Evolutionary conservation across 2,329 filamentous ascomycete species (phyloP).

Genomic region (Graphium sp.): DNA sequence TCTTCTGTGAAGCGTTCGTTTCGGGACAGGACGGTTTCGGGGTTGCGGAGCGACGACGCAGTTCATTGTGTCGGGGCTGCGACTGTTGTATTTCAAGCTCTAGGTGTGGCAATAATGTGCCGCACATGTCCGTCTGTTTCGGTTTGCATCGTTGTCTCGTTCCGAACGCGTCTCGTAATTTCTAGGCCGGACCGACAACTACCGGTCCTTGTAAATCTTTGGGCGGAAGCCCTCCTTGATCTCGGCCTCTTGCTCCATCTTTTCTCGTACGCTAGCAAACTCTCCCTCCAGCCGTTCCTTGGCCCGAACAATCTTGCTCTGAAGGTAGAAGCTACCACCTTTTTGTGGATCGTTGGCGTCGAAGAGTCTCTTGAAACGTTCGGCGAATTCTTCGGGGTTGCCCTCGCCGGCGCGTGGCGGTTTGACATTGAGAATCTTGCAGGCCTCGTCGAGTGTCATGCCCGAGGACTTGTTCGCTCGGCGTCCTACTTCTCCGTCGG

Average conservation of each 20-base stretch:
- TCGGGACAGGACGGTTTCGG: too few relatives aligned
- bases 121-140: too few relatives aligned
- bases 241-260: conserved; percentile 60
- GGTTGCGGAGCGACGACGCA: too few relatives aligned
- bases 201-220: conserved; percentile 83
- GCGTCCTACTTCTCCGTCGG: conserved; percentile 21
- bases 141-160: too few relatives aligned
- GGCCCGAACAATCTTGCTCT: conserved; percentile 88
- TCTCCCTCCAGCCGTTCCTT: conserved; percentile 87
- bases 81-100: too few relatives aligned
- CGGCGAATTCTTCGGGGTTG: conserved; percentile 64
- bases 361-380: conserved; percentile 86
- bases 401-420: conserved; percentile 64
- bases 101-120: too few relatives aligned
- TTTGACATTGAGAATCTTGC: conserved; percentile 91
- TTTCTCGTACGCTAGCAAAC: conserved; percentile 53
- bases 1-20: too few relatives aligned
- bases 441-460: conserved; percentile 89
- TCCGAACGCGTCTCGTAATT: too few relatives aligned
- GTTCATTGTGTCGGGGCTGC: too few relatives aligned
- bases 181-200: too few relatives aligned
- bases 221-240: conserved; percentile 79
- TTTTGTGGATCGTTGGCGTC: conserved; percentile 90
- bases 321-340: conserved; percentile 93
- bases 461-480: conserved; percentile 45